A percentile compares a stretch with the other conserved stretches of the same genome.
Conservation (phyloP, 202 grass and related monocot species). For the Setaria italica region DNA sequence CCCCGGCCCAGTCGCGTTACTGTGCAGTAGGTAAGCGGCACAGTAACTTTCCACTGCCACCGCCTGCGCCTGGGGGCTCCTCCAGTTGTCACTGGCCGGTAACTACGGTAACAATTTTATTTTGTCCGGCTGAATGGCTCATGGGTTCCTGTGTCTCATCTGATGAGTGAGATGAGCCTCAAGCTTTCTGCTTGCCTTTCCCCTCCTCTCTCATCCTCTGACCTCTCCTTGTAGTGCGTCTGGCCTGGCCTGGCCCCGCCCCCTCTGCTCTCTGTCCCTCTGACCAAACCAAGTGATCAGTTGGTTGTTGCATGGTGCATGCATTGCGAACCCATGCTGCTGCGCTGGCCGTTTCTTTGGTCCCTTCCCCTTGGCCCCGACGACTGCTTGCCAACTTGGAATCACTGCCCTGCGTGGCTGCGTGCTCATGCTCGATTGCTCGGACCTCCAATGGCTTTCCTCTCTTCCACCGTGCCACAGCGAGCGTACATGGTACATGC, state of each 20-base stretch:
- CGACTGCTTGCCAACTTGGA: neutral
- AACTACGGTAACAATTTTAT: constrained; percentile 28
- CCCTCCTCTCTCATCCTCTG: too few species aligned
- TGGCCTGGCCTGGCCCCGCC: too few species aligned
- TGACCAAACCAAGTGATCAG: neutral
- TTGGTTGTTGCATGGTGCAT: neutral
- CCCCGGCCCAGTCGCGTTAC: too few species aligned
- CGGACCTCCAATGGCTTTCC: neutral
- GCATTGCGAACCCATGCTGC: neutral
- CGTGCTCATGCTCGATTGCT: too few species aligned
- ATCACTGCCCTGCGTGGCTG: neutral
- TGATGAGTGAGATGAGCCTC: too few species aligned
- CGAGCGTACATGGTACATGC: too few species aligned
- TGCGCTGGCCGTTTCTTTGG: neutral
- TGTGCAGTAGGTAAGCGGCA: too few species aligned
- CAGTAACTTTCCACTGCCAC: too few species aligned
- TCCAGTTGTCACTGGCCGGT: constrained; percentile 38
- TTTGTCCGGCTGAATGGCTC: constrained; percentile 33
- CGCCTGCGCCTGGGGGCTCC: neutral
- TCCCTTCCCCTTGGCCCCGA: constrained; percentile 14
- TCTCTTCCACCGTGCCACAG: neutral
- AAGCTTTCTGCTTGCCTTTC: neutral
- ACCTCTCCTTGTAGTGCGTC: neutral
- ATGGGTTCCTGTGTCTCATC: too few species aligned
- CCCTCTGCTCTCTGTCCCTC: neutral